Base-by-base conservation (phyloP, 495 filamentous ascomycete species). In the Neurospora discreta region DNA sequence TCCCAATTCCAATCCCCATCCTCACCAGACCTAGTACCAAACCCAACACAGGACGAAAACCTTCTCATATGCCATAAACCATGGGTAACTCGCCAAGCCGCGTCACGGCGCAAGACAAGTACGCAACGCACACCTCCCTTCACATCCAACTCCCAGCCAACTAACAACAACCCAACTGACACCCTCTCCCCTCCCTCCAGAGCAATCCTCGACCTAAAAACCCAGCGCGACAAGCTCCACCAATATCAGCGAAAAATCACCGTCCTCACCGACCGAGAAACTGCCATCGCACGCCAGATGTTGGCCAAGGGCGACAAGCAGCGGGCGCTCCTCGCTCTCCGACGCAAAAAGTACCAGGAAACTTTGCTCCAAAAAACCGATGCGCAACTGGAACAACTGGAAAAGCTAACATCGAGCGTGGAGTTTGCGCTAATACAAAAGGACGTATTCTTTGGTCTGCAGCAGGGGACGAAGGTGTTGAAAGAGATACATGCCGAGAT, bases 271-370 rank as follows among this genome's bases (percentile, higher is more conserved):
- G 82, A 89, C 78, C 89, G 89, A 70, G 96, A 99, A 80, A 95
- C 89, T 36, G 88, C 85, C 43, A 90, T 94, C 74, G 95, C 95
- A n/a, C 87, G 87, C 70, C 85, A 93, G 83, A 92, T 94, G 80
- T 88, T 99, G 10, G 82, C 84, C 1, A 84, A 85, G 44, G 88
- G 89, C 78, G 91, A 98, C 81, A 92, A 92, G 77, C 83, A 87
- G 75, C 88, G 90, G 68, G 95, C 95, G 0, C 87, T 97, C 23
- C 89, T 99, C 8, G 96, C 96, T 0, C 86, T 99, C 43, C 92
- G 95, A 60, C 89, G 93, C 70, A 97, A 97, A 81, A 99, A 98
- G 80, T 99, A 97, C 85, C 96, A 99, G 79, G 93, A 98, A 79
- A 89, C 91, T 7, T 87, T 99, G 10, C 88, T 99, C 30, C 84